Conservation (phyloP, 495 filamentous ascomycete species). For the Hypoxylon perforatum region DNA sequence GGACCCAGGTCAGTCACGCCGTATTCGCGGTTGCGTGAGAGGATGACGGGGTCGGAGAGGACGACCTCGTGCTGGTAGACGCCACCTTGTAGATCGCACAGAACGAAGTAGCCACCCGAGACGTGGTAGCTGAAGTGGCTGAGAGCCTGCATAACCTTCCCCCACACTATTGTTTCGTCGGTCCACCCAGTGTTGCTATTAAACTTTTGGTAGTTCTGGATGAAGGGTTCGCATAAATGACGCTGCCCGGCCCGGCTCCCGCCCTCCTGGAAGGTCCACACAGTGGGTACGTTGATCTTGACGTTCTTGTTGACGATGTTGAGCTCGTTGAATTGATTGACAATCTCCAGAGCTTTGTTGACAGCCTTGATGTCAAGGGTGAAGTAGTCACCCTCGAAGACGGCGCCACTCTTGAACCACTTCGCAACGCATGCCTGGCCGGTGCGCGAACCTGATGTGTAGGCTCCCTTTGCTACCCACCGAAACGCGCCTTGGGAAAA, state of each 20-base stretch:
- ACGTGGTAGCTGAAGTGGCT: slow-evolving; percentile 58
- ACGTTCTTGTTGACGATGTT: slow-evolving; percentile 40
- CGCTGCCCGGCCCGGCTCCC: slow-evolving; percentile 24
- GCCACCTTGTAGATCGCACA: slow-evolving; percentile 56
- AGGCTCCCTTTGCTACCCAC: slow-evolving; percentile 47
- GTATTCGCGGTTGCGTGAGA: slow-evolving; percentile 44
- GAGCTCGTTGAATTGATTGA: slow-evolving; percentile 50
- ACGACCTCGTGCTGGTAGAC: slow-evolving; percentile 45
- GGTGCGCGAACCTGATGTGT: slow-evolving; percentile 30
- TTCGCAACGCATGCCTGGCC: slow-evolving; percentile 51
- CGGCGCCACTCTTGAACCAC: slow-evolving; percentile 49
- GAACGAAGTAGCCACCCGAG: slow-evolving; percentile 47
- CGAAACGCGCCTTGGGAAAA: slow-evolving; percentile 49
- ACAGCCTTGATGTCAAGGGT: slow-evolving; percentile 49
- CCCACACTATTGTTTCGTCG: slow-evolving; percentile 34
- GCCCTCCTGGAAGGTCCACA: slow-evolving; percentile 35
- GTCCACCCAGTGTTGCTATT: slow-evolving; percentile 57
- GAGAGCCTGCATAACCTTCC: slow-evolving; percentile 52
- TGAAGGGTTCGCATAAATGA: slow-evolving; percentile 48
- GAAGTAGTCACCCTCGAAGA: slow-evolving; percentile 48
- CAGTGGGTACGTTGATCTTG: slow-evolving; percentile 47
- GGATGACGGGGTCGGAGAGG: slow-evolving; percentile 51
- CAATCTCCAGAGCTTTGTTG: slow-evolving; percentile 47
- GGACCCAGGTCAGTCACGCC: slow-evolving; percentile 52
- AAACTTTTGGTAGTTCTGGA: slow-evolving; percentile 55